phyloP scores from a whole-genome alignment of 2,329 filamentous ascomycete genomes.

The Cladophialophora carrionii region DNA sequence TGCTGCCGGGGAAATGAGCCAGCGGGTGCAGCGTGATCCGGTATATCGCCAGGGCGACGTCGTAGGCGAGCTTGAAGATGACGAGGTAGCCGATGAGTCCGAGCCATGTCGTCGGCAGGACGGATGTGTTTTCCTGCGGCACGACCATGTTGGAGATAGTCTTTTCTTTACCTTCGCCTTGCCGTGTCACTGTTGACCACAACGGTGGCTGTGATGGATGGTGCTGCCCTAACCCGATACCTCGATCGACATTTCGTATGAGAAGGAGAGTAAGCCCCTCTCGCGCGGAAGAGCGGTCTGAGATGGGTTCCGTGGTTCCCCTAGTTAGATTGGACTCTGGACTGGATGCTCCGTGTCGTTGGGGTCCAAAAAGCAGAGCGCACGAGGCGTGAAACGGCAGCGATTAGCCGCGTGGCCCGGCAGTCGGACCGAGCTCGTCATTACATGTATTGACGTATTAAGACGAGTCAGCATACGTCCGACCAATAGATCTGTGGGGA shows the following conservation, averaged over 20 bases:
- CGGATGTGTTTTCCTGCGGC: conserved; percentile 21
- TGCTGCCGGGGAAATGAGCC: conserved; percentile 42
- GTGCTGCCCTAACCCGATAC: background rate
- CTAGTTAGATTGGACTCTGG: background rate
- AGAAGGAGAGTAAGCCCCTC: background rate
- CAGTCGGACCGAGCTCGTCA: conserved; percentile 1
- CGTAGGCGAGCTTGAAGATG: conserved; percentile 20
- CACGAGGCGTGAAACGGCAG: background rate
- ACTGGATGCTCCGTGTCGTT: background rate
- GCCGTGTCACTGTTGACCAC: background rate
- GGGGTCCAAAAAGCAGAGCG: background rate
- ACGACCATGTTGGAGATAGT: conserved; percentile 1
- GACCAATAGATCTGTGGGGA: too few species aligned
- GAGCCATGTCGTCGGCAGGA: conserved; percentile 25
- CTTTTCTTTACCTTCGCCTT: background rate
- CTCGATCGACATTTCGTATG: background rate
- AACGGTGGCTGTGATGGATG: background rate
- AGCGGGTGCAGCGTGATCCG: conserved; percentile 41
- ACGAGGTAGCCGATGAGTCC: conserved; percentile 23
- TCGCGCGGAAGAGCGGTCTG: background rate
- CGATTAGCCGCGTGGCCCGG: background rate
- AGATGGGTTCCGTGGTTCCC: too few species aligned
- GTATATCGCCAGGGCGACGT: conserved; percentile 27
- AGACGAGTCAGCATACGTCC: background rate
- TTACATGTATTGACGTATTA: background rate